Base-by-base conservation (phyloP, 2,329 filamentous ascomycete genomes). In the Botrytis cinerea region DNA sequence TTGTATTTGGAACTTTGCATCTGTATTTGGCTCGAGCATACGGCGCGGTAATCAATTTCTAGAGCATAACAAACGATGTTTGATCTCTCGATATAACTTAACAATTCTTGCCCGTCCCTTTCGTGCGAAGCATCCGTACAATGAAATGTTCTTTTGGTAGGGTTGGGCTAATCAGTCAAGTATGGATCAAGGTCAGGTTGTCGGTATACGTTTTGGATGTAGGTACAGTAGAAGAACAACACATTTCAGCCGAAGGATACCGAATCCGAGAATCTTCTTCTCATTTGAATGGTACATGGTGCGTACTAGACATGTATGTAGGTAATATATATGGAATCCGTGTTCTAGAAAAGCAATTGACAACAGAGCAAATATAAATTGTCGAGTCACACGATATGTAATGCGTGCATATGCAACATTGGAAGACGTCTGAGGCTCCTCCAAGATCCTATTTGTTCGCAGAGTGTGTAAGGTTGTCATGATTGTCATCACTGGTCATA, bases 321-420 rank as follows among this genome's bases (percentile, higher is more conserved):
- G 12, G 16, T 40, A 45, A 18, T 32, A 20, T 45, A 22, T 45
- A 28, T 63, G 35, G 22, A 8, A 43, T 35, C n/a, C 18, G 40
- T 46, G 32, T 48, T 64, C 48, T 51, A n/a, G 25, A 43, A 46
- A 48, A 48, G 32, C n/a, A 38, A 66, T 38, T 67, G 64, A 51
- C 64, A 67, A 54, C 64, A 67, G 64, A 67, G 45, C 64, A 67
- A 54, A 40, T 51, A 8, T 46, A 46, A 64, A 45, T 64, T 46
- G 61, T 46, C 20, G 61, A 32, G 61, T 64, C 61, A 46, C 61
- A 64, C 60, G 60, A 43, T 43, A 62, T 62, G 35, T 28, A 28
- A 43, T 43, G 48, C 62, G 48, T 66, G 43, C 63, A 67, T 67
- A 67, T 63, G 40, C 40, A 45, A 18, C 61, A 45, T 45, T 14